Conservation (phyloP, 495 filamentous ascomycete species). For the Lasiosphaeris hirsuta region DNA sequence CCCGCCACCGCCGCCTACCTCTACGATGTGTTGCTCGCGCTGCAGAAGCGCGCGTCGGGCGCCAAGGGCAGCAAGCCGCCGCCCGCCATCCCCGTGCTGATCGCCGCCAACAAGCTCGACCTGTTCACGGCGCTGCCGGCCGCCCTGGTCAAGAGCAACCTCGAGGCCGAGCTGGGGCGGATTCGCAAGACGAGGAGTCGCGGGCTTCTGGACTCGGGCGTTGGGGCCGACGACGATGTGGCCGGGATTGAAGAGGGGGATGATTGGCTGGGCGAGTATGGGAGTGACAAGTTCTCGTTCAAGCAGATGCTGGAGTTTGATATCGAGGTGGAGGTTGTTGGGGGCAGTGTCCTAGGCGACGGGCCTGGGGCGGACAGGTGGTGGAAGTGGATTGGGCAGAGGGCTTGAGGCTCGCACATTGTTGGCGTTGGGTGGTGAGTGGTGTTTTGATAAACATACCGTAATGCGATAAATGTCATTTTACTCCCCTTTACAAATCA, state of each 20-base stretch:
- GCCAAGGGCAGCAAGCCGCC: conserved; percentile 57
- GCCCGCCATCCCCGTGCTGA: conserved; percentile 65
- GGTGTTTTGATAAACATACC: no score
- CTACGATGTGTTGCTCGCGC: conserved; percentile 74
- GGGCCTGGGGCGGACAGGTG: conserved; percentile 69
- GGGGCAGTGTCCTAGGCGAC: conserved; percentile 74
- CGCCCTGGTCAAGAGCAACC: conserved; percentile 64
- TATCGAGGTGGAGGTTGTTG: conserved; percentile 71
- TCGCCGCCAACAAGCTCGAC: conserved; percentile 94
- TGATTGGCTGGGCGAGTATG: conserved; percentile 78
- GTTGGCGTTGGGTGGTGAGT: no score
- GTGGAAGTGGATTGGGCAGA: conserved; percentile 77
- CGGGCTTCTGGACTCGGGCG: conserved; percentile 73
- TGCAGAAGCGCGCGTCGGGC: conserved; percentile 65
- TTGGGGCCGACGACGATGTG: conserved; percentile 53
- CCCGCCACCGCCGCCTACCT: conserved; percentile 56
- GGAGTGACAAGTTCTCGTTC: conserved; percentile 74
- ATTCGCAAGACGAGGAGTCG: conserved; percentile 75
- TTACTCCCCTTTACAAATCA: no score
- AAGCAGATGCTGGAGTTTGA: conserved; percentile 76
- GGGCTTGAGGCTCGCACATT: conserved; percentile 9
- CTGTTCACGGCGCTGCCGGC: conserved; percentile 90
- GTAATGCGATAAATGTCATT: no score
- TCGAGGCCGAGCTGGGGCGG: conserved; percentile 80
- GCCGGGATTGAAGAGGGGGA: conserved; percentile 60